phyloP scores from a whole-genome alignment of 345 rosid species.

The Theobroma cacao region DNA sequence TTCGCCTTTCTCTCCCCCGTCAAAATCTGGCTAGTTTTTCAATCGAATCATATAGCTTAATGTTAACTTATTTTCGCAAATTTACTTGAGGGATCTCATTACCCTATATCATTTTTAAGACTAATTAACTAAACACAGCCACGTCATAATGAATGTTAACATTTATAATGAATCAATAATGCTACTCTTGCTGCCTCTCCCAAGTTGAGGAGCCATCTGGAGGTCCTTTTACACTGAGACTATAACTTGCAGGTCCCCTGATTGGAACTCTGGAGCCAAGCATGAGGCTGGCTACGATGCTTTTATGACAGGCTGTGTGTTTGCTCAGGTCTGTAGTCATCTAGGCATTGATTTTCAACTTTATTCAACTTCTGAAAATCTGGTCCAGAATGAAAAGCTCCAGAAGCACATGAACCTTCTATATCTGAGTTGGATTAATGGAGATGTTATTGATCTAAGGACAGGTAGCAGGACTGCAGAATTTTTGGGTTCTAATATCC shows the following conservation, averaged over 20 bases:
- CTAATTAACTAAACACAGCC: not conserved
- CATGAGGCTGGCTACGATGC: slow-evolving; percentile 99
- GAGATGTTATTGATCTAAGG: slow-evolving; percentile 61
- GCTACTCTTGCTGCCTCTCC: not conserved
- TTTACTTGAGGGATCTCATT: not conserved
- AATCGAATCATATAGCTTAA: slow-evolving; percentile 3
- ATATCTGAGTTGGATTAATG: slow-evolving; percentile 79
- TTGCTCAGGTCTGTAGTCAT: slow-evolving; percentile 81
- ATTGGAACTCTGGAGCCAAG: slow-evolving; percentile 81
- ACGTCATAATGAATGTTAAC: not conserved
- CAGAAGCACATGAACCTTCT: slow-evolving; percentile 65
- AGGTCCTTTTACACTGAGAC: not conserved
- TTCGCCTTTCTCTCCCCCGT: not conserved
- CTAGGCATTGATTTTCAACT: slow-evolving; percentile 66
- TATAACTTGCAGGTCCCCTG: slow-evolving; percentile 53
- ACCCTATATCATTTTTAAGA: not conserved
- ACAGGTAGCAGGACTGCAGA: slow-evolving; percentile 44
- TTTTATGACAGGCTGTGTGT: slow-evolving; percentile 95
- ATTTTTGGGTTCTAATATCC: slow-evolving; percentile 22
- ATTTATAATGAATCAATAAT: not conserved
- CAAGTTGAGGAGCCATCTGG: not conserved
- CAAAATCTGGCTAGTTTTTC: not conserved
- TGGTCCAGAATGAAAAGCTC: slow-evolving; percentile 53
- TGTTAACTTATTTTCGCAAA: not conserved
- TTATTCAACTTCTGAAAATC: slow-evolving; percentile 34